Evolutionary conservation across 2,329 filamentous ascomycete genomes (phyloP), one percentile per base, ranked within the genome.

Genomic region (Colletotrichum musae): DNA sequence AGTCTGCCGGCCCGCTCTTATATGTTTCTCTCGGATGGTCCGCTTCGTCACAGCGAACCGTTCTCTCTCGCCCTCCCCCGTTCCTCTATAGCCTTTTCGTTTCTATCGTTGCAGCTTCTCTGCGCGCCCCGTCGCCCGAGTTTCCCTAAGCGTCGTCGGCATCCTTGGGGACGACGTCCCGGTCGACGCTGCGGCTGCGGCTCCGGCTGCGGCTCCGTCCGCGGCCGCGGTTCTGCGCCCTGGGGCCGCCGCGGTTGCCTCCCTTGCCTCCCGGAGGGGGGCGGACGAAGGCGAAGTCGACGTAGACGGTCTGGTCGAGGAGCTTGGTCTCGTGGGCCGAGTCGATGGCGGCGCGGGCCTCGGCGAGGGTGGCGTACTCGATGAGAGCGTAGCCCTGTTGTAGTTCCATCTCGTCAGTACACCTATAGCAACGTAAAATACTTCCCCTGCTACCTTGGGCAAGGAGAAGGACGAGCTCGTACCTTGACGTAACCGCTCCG

Each of bases 401-500:
- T 2, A 12, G 13, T 13, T 10, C 2, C 48, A 0, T 6, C 7
- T 15, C n/a, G 51, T 62, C n/a, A 62, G 26, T 39, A 12, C 18
- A 10, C 36, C 45, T 13, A 10, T 52, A 36, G 7, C 7, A 6
- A 32, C 28, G 28, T 4, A 7, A 3, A 32, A 32, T 32, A 4
- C 28, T 4, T 21, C n/a, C 6, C 21, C 10, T 26, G n/a, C n/a
- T n/a, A n/a, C n/a, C n/a, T n/a, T n/a, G 39, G 16, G 32, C 4
- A 53, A 47, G 28, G 43, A 6, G 16, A 15, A 9, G 13, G 28
- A 15, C 15, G 5, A n/a, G 7, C 16, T 12, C 70, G 26, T 47
- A 93, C 93, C 91, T 96, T 96, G 74, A 95, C 93, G 77, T 95
- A 96, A 78, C 93, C 93, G 71, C 92, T 95, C 75, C 94, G 86